Evolutionary conservation across 78 protist species (phyloP).

Genomic region (Paulinella micropora): DNA sequence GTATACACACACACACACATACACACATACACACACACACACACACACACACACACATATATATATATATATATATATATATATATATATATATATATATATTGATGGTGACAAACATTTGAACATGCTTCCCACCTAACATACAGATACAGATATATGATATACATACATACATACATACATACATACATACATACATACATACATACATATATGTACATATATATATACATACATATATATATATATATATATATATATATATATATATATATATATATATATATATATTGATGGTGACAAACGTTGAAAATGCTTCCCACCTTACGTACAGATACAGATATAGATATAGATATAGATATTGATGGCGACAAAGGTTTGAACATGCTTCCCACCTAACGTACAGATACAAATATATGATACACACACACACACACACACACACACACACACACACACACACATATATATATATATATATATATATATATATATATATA

Average conservation of each 20-base stretch:
- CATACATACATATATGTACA: not conserved
- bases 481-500: not conserved
- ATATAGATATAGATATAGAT: not conserved
- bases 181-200: not conserved
- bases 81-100: not conserved
- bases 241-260: not conserved
- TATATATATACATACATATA: not conserved
- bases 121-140: not conserved
- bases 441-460: not conserved
- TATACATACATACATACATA: not conserved
- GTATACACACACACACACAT: not conserved
- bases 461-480: not conserved
- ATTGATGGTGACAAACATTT: not conserved
- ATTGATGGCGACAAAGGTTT: not conserved
- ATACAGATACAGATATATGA: not conserved
- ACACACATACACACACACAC: not conserved
- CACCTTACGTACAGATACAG: not conserved
- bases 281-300: not conserved
- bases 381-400: not conserved
- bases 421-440: not conserved
- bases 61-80: not conserved
- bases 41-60: not conserved
- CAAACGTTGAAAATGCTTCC: not conserved
- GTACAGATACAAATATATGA: not conserved
- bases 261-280: not conserved